Base-by-base conservation (phyloP, 1,284 basidiomycete species). In the Pseudozyma thailandica region DNA sequence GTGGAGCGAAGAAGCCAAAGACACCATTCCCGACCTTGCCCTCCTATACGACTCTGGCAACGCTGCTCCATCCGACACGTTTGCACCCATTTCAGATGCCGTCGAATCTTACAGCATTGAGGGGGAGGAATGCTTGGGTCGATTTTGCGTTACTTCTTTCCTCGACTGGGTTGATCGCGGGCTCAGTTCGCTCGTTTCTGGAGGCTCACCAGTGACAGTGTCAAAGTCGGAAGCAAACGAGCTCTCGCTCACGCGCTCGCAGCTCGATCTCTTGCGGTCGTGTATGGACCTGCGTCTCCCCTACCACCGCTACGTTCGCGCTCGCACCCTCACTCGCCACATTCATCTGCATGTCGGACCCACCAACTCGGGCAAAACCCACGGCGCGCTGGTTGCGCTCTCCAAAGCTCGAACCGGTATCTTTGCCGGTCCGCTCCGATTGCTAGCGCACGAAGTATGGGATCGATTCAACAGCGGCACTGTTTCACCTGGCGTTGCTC, bases 291-390 rank as follows among this genome's bases (percentile, higher is more conserved):
- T 80, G 27, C 74, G 78, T 4, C 51, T 57, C 20, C 75, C 85
- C 6, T 70, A 82, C 15, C 75, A 82, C 23, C 69, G 74, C 5
- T 85, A 82, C 57, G 60, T 85, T 3, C 35, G 58, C 5, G 86
- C 87, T 0, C 83, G 88, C 6, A 74, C 85, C 2, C 77, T 89
- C 56, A 87, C 86, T 8, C 88, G 95, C 18, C 90, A 90, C 76
- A 86, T 98, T 71, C 91, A 95, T 83, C 90, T 98, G 85, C 95
- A 98, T 81, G 93, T 98, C 58, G 95, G 95, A 0, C 95, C 95
- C 0, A 98, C 95, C 30, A 98, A 98, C 84, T 93, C 92, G 60
- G 95, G 95, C 38, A 98, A 98, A 85, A 98, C 94, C 0, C 90
- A 98, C 82, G 90, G 91, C 76, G 95, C 94, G 0, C 86, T 98